Evolutionary conservation across 1,139 yeast genomes (phyloP).

Genomic region (Lodderomyces beijingensis): DNA sequence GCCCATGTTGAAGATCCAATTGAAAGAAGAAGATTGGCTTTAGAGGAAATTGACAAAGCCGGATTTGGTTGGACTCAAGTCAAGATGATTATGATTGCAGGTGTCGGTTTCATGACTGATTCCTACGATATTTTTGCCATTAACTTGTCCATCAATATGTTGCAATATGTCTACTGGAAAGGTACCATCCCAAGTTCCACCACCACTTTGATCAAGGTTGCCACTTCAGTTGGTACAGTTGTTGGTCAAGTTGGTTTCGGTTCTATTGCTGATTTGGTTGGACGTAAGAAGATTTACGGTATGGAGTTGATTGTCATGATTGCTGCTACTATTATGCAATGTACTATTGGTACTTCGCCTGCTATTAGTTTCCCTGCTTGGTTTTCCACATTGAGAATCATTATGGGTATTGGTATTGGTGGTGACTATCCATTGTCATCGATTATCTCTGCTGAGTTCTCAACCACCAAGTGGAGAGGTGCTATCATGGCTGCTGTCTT

Average conservation of each 20-base stretch:
- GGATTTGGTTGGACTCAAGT: conserved; percentile 85
- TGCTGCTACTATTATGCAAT: conserved; percentile 73
- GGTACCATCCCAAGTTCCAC: conserved; percentile 62
- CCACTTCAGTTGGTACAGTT: conserved; percentile 92
- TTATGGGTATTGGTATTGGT: conserved; percentile 97
- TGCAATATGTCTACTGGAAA: conserved; percentile 70
- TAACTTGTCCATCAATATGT: conserved; percentile 73
- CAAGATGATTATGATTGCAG: conserved; percentile 84
- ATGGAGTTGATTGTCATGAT: conserved; percentile 81
- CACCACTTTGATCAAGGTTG: conserved; percentile 70
- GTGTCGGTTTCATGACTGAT: conserved; percentile 92
- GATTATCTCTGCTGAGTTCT: conserved; percentile 81
- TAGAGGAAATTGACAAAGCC: conserved; percentile 83
- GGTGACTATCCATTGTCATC: conserved; percentile 99
- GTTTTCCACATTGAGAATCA: conserved; percentile 68
- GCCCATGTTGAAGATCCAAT: conserved; percentile 83
- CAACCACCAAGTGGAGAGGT: conserved; percentile 94
- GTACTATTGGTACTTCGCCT: conserved; percentile 63
- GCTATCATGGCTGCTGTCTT: conserved; percentile 92
- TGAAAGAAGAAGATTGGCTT: conserved; percentile 85
- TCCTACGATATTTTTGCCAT: conserved; percentile 90
- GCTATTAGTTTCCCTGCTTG: conserved; percentile 71
- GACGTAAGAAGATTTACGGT: conserved; percentile 88
- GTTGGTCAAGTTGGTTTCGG: conserved; percentile 90
- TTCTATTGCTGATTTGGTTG: conserved; percentile 74